Percentiles rank a stretch among this genome's conserved stretches.
Conservation (phyloP, 345 rosid genomes). For the Linum tenue region DNA sequence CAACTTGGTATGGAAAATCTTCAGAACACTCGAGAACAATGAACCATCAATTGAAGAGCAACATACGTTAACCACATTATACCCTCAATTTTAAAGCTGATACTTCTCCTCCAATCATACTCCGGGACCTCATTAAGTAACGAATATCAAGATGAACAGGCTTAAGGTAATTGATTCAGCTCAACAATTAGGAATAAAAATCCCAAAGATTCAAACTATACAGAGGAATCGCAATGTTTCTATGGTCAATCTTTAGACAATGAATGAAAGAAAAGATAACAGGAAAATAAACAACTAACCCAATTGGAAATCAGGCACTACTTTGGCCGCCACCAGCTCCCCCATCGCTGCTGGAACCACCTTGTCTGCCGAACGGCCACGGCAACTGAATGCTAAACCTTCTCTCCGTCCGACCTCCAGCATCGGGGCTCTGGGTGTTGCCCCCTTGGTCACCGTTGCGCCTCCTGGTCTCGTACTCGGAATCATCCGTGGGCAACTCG, state of each 20-base stretch:
- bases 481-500: constrained; percentile 47
- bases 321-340: constrained; percentile 23
- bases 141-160: no score
- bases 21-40: neutral
- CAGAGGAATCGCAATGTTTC: no score
- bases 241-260: no score
- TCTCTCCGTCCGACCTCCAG: constrained; percentile 25
- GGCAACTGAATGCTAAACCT: constrained; percentile 34
- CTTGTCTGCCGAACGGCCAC: constrained; percentile 23
- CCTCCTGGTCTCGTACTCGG: constrained; percentile 27
- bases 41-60: neutral
- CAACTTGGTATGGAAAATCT: neutral
- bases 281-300: constrained; percentile 12
- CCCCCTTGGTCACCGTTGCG: constrained; percentile 6
- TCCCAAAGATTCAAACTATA: neutral
- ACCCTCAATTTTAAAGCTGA: neutral
- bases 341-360: constrained; percentile 21
- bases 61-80: neutral
- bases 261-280: neutral
- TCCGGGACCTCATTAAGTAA: neutral
- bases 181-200: neutral
- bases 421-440: constrained; percentile 12
- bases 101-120: neutral
- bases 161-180: neutral
- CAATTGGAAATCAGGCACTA: constrained; percentile 11